These are phyloP conservation scores for Penicillium robsamsonii DNA, from an alignment of 495 filamentous ascomycete species.

Conservation along the genomic window DNA sequence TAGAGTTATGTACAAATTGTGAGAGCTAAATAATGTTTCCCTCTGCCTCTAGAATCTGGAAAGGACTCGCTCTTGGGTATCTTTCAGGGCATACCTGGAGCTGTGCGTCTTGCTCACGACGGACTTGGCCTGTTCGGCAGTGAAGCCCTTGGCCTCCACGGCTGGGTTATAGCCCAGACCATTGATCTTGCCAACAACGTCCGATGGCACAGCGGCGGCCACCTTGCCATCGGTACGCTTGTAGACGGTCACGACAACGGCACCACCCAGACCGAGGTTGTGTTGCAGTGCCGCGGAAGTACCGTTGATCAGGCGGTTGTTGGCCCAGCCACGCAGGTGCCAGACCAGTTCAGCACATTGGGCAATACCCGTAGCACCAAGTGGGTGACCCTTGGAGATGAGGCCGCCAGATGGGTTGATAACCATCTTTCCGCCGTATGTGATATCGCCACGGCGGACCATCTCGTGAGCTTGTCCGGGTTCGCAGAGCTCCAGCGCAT, in stretches of 20 bases:
- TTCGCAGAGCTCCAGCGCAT: conserved; percentile 76
- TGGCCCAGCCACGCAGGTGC: conserved; percentile 96
- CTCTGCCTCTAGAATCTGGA: conserved; percentile 50
- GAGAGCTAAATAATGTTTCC: not conserved
- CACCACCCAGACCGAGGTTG: conserved; percentile 90
- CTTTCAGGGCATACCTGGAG: conserved; percentile 71
- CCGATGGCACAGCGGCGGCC: conserved; percentile 53
- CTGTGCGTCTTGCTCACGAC: conserved; percentile 68
- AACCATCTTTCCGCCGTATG: conserved; percentile 82
- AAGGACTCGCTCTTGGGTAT: conserved; percentile 68
- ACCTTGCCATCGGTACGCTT: conserved; percentile 76
- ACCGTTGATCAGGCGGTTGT: conserved; percentile 71
- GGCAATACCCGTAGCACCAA: conserved; percentile 88
- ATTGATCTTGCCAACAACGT: conserved; percentile 58
- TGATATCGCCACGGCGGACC: conserved; percentile 84
- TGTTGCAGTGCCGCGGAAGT: conserved; percentile 81
- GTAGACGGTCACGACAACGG: conserved; percentile 88
- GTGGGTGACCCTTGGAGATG: conserved; percentile 93
- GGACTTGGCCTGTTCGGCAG: conserved; percentile 64
- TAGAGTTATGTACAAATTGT: conserved; percentile 21
- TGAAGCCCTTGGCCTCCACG: conserved; percentile 82
- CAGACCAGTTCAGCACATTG: conserved; percentile 96
- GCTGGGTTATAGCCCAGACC: conserved; percentile 91
- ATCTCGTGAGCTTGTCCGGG: conserved; percentile 90
- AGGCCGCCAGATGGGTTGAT: conserved; percentile 93